These are phyloP conservation scores for Melocanna baccifera DNA, from an alignment of 176 grass and related monocot genomes.

Conservation along the genomic window DNA sequence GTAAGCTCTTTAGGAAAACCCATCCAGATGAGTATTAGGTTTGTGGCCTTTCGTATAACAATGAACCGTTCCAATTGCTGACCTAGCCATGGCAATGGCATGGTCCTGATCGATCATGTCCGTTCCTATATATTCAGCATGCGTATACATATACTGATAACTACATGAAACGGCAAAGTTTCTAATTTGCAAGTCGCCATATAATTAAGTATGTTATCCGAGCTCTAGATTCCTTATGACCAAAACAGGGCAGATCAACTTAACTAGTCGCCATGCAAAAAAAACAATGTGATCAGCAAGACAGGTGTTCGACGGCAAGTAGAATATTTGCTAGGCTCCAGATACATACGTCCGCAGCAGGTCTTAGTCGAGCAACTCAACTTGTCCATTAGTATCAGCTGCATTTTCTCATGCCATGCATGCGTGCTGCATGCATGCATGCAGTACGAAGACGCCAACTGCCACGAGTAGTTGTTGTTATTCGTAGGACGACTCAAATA, in stretches of 20 bases:
- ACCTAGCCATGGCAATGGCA: neutral
- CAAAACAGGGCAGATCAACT: neutral
- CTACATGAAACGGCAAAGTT: conserved; percentile 8
- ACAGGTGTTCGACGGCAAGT: conserved; percentile 28
- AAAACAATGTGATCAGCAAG: neutral
- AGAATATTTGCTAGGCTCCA: conserved; percentile 12
- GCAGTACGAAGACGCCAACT: conserved; percentile 3
- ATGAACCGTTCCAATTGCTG: neutral
- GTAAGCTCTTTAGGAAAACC: neutral
- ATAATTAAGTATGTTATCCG: conserved; percentile 27
- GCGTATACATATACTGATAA: neutral
- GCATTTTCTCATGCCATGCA: neutral
- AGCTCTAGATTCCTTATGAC: conserved; percentile 5
- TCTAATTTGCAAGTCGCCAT: conserved; percentile 12
- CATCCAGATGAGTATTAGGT: conserved; percentile 8
- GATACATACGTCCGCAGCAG: conserved; percentile 8
- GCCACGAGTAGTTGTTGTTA: neutral
- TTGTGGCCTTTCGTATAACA: neutral
- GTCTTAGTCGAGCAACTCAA: conserved; percentile 24
- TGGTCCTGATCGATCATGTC: neutral
- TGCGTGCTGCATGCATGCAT: neutral
- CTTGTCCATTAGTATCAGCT: neutral
- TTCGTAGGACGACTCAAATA: neutral
- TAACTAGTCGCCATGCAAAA: neutral
- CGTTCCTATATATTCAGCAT: neutral